A percentile compares a stretch with the other conserved stretches of the same genome.
phyloP scores from a whole-genome alignment of 768 basidiomycete species.

The Mycena amicta region DNA sequence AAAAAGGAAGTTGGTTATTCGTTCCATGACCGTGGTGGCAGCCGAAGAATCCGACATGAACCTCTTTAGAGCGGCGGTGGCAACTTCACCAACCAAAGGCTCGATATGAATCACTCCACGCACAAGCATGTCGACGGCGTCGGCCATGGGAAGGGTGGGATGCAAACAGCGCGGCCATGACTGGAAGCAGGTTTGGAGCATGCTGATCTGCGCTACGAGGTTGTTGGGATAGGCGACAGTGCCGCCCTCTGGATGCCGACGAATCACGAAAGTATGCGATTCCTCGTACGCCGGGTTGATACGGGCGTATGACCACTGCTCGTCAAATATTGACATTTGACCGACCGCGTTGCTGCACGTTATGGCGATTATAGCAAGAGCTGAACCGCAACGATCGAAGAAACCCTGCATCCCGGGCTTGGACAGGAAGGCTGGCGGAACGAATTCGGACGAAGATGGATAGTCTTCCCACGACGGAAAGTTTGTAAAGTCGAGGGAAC shows the following conservation, averaged over 20 bases:
- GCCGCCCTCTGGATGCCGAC: constrained; percentile 65
- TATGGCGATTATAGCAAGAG: constrained; percentile 57
- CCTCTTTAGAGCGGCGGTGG: constrained; percentile 68
- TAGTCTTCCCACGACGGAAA: constrained; percentile 64
- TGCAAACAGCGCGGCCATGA: constrained; percentile 84
- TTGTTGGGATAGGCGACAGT: constrained; percentile 67
- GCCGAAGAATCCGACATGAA: constrained; percentile 65
- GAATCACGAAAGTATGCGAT: constrained; percentile 63
- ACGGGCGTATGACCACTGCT: constrained; percentile 73
- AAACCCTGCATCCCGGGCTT: constrained; percentile 76
- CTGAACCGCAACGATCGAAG: constrained; percentile 62
- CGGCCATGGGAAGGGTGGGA: constrained; percentile 52
- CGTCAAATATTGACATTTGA: constrained; percentile 81
- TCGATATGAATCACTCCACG: constrained; percentile 87
- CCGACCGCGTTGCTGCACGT: constrained; percentile 68
- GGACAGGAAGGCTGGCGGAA: constrained; percentile 55
- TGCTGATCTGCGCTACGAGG: constrained; percentile 61
- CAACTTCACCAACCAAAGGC: constrained; percentile 68
- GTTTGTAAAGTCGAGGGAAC: constrained; percentile 65
- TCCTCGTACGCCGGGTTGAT: constrained; percentile 68
- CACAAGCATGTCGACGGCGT: constrained; percentile 77
- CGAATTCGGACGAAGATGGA: constrained; percentile 63
- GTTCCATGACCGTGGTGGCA: constrained; percentile 59
- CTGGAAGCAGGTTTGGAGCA: constrained; percentile 78
- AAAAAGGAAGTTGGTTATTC: constrained; percentile 75